Conservation (phyloP, 257 asterid genomes). For the Paraleonurus japonicus region DNA sequence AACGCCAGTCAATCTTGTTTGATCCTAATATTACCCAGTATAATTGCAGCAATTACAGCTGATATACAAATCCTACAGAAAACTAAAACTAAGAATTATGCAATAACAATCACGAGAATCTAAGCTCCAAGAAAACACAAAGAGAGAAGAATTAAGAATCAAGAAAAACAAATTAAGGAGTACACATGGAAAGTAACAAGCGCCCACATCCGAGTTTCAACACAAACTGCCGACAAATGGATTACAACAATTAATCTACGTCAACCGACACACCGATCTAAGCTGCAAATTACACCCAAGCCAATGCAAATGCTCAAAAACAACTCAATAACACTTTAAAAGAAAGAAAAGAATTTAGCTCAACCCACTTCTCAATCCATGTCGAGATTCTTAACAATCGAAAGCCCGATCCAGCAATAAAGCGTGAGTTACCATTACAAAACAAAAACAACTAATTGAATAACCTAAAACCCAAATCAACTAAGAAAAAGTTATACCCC, state of each 20-base stretch:
- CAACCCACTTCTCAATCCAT: slow-evolving; percentile 34
- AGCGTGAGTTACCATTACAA: background rate
- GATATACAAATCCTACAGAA: background rate
- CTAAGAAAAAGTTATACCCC: slow-evolving; percentile 46
- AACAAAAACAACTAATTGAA: background rate
- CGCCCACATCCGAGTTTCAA: no score
- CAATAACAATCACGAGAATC: slow-evolving; percentile 4
- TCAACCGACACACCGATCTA: slow-evolving; percentile 28
- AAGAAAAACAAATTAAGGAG: slow-evolving; percentile 5
- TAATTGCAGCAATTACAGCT: background rate
- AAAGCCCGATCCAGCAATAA: no score
- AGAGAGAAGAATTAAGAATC: background rate
- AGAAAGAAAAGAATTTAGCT: background rate
- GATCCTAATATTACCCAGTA: background rate
- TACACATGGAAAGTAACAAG: slow-evolving; percentile 1
- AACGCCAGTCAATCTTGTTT: background rate
- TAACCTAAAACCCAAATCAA: slow-evolving; percentile 25
- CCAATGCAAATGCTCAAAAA: background rate
- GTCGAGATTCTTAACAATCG: slow-evolving; percentile 10
- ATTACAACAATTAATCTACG: background rate
- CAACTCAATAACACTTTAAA: slow-evolving; percentile 7
- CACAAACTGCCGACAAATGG: background rate
- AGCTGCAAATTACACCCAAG: slow-evolving; percentile 9
- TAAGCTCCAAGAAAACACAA: slow-evolving; percentile 8
- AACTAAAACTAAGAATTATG: background rate